phyloP scores from a whole-genome alignment of 2,329 filamentous ascomycete genomes.

The Sordariomycetes sp. region DNA sequence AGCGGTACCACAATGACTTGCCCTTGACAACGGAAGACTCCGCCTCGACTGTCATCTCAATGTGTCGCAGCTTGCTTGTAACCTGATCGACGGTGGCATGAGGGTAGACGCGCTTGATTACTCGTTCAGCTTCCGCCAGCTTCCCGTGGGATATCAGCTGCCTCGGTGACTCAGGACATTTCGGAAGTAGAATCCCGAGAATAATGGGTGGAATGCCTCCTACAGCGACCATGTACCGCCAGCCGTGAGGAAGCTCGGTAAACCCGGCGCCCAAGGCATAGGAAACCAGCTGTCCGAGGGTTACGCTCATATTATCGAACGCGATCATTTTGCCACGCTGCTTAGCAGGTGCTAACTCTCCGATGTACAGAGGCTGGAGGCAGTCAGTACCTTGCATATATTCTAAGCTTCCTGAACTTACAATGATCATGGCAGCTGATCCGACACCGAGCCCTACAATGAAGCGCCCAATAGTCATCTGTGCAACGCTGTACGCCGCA shows the following conservation, averaged over 20 bases:
- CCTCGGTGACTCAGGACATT: slow-evolving; percentile 38
- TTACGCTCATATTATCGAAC: slow-evolving; percentile 36
- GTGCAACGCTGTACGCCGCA: slow-evolving; percentile 13
- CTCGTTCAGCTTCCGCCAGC: slow-evolving; percentile 24
- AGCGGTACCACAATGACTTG: slow-evolving; percentile 6
- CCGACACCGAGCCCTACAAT: slow-evolving; percentile 40
- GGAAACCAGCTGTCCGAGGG: slow-evolving; percentile 28
- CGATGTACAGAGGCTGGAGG: slow-evolving; percentile 27
- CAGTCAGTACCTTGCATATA: background rate
- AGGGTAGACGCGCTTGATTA: slow-evolving; percentile 29
- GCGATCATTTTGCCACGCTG: slow-evolving; percentile 38
- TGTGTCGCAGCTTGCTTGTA: slow-evolving; percentile 30
- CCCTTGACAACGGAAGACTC: slow-evolving; percentile 26
- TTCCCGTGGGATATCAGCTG: slow-evolving; percentile 33
- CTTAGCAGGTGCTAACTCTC: slow-evolving; percentile 38
- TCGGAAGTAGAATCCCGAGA: slow-evolving; percentile 29
- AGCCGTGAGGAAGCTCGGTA: slow-evolving; percentile 29
- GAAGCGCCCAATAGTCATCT: slow-evolving; percentile 23
- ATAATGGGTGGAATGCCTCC: slow-evolving; percentile 37
- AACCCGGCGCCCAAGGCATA: slow-evolving; percentile 31
- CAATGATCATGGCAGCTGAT: slow-evolving; percentile 34
- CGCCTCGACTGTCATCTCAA: slow-evolving; percentile 21
- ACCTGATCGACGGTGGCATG: slow-evolving; percentile 31
- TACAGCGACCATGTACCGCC: slow-evolving; percentile 39
- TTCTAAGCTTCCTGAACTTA: slow-evolving; percentile 5